These are phyloP conservation scores for Candida odintsovae DNA, from an alignment of 805 yeast species.

Conservation along the genomic window DNA sequence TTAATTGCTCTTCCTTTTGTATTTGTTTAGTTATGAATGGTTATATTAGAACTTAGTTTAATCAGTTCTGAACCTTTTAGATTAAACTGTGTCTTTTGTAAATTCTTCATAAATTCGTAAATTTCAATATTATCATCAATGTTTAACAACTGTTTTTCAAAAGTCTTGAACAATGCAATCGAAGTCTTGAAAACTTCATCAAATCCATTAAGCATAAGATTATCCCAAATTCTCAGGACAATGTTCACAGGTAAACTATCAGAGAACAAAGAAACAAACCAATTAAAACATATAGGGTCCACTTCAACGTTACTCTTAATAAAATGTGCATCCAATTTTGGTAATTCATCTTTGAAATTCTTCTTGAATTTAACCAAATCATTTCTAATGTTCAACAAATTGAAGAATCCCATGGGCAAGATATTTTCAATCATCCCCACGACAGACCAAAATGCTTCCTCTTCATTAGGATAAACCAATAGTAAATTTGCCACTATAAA, in stretches of 20 bases:
- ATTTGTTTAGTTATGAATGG: not conserved
- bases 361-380: slow-evolving; percentile 35
- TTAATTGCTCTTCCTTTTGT: too few species aligned
- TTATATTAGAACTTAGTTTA: slow-evolving; percentile 9
- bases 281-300: slow-evolving; percentile 45
- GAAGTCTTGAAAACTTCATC: slow-evolving; percentile 30
- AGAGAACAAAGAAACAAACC: slow-evolving; percentile 53
- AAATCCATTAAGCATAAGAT: slow-evolving; percentile 35
- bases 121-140: slow-evolving; percentile 26
- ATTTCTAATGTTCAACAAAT: slow-evolving; percentile 29
- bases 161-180: slow-evolving; percentile 32
- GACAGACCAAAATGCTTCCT: slow-evolving; percentile 50
- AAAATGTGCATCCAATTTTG: slow-evolving; percentile 35
- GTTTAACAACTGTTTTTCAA: slow-evolving; percentile 27
- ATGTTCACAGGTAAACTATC: slow-evolving; percentile 46
- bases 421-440: slow-evolving; percentile 43
- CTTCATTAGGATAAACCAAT: slow-evolving; percentile 38
- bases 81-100: slow-evolving; percentile 22
- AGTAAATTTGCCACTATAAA: slow-evolving; percentile 48
- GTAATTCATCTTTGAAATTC: slow-evolving; percentile 33
- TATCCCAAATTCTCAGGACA: slow-evolving; percentile 48
- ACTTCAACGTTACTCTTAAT: slow-evolving; percentile 33
- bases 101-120: slow-evolving; percentile 30
- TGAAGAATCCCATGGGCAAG: slow-evolving; percentile 39
- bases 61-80: slow-evolving; percentile 22